Evolutionary conservation across 441 rosid species (phyloP).

Genomic region (Adansonia madagascariensis): DNA sequence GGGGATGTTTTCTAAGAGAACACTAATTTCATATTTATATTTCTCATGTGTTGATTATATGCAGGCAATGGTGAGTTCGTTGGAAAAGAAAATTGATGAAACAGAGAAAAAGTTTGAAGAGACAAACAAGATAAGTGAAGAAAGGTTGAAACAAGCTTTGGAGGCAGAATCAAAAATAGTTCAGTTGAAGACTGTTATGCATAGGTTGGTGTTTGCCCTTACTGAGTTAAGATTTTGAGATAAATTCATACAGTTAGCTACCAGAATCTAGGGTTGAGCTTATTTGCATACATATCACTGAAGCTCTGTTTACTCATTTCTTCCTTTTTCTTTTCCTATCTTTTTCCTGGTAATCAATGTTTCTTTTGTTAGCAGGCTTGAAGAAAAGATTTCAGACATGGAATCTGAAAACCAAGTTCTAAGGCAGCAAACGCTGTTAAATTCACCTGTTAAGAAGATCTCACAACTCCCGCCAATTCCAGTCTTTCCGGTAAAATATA

Average conservation of each 20-base stretch:
- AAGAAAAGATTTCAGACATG: conserved; percentile 84
- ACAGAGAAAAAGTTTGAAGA: conserved; percentile 87
- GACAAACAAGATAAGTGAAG: conserved; percentile 81
- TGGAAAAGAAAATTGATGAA: conserved; percentile 83
- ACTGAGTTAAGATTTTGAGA: neutral
- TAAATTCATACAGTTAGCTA: neutral
- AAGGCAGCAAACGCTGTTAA: conserved; percentile 65
- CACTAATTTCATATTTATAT: neutral
- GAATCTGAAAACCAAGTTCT: conserved; percentile 85
- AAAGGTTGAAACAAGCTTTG: conserved; percentile 86
- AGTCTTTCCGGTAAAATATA: conserved; percentile 47
- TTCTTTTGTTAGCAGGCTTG: conserved; percentile 66
- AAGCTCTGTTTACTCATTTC: conserved; percentile 5
- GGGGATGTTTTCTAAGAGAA: conserved; percentile 28
- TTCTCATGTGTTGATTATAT: conserved; percentile 28
- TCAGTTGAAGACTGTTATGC: conserved; percentile 86
- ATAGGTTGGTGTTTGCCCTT: conserved; percentile 53
- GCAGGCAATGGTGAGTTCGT: conserved; percentile 77
- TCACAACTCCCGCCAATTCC: conserved; percentile 63
- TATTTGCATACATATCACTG: conserved; percentile 7
- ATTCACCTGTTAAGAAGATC: conserved; percentile 55
- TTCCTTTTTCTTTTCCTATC: neutral
- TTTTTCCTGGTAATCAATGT: conserved; percentile 22
- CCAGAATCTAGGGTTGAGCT: neutral
- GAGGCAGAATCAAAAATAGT: conserved; percentile 88